A percentile compares a stretch with the other conserved stretches of the same genome.
Conservation (phyloP, 441 rosid species). For the Populus hybrid region DNA sequence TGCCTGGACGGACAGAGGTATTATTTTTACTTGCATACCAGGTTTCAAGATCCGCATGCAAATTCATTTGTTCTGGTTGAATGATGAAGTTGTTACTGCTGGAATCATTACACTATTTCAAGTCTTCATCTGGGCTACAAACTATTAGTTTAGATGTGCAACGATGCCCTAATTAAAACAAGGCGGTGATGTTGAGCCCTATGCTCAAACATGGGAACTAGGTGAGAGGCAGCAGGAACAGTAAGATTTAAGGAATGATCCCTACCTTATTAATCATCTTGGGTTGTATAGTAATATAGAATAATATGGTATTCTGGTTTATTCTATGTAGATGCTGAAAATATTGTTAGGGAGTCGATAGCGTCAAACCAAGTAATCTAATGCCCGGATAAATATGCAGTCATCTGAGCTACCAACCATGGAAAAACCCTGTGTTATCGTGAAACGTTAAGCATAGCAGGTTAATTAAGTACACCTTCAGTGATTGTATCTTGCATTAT, state of each 20-base stretch:
- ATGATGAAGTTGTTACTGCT: constrained; percentile 1
- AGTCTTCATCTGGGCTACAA: not conserved
- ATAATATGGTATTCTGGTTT: not conserved
- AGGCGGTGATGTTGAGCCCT: constrained; percentile 8
- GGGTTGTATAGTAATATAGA: not conserved
- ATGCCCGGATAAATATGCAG: not conserved
- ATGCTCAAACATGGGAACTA: constrained; percentile 2
- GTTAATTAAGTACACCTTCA: not conserved
- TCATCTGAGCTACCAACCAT: not conserved
- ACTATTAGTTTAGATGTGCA: not conserved
- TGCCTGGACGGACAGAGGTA: constrained; percentile 96
- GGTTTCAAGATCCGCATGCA: not conserved
- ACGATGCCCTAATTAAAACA: not conserved
- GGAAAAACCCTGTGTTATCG: constrained; percentile 5
- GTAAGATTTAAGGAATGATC: not conserved
- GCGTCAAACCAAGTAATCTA: not conserved
- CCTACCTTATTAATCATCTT: not conserved
- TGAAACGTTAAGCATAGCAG: not conserved
- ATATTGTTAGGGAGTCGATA: not conserved
- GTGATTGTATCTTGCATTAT: not conserved
- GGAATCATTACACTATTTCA: constrained; percentile 8
- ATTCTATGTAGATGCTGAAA: not conserved
- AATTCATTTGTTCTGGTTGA: constrained; percentile 11
- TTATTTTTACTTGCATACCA: not conserved
- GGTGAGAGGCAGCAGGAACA: not conserved